Conservation (phyloP, 2,329 filamentous ascomycete genomes). For the Aschersonia sp. region DNA sequence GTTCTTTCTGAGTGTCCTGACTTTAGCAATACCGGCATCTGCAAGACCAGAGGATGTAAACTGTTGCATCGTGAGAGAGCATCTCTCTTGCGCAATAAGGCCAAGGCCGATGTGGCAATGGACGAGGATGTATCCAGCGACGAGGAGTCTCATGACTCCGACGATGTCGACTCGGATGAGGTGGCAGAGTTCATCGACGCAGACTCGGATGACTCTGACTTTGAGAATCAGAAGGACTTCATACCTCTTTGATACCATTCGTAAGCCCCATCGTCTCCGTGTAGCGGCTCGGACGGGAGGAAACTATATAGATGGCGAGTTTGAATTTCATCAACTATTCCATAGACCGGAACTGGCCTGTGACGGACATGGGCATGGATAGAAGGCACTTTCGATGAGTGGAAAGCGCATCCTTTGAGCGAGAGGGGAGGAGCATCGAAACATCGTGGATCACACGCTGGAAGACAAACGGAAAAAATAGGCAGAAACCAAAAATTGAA, state of each 20-base stretch:
- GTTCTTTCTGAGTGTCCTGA: constrained; percentile 78
- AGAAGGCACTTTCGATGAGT: too few species aligned
- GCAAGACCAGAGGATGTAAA: constrained; percentile 68
- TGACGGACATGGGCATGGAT: too few species aligned
- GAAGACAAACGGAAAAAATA: too few species aligned
- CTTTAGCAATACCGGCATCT: constrained; percentile 80
- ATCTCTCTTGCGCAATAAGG: constrained; percentile 59
- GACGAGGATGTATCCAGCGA: constrained; percentile 61
- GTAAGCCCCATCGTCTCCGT: neutral
- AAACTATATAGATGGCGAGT: neutral
- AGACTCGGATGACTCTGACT: constrained; percentile 37
- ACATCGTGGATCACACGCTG: too few species aligned
- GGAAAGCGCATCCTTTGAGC: too few species aligned
- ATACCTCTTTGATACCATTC: constrained; percentile 23
- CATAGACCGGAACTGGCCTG: too few species aligned
- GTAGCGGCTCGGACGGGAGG: neutral
- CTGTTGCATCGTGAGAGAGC: constrained; percentile 80
- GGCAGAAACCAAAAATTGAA: too few species aligned
- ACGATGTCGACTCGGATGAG: constrained; percentile 68
- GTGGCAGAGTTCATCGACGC: constrained; percentile 51
- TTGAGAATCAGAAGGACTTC: constrained; percentile 44
- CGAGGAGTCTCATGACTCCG: constrained; percentile 55
- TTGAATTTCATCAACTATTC: too few species aligned
- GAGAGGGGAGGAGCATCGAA: too few species aligned
- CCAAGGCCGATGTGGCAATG: constrained; percentile 34